A percentile compares a stretch with the other conserved stretches of the same genome.
phyloP scores from a whole-genome alignment of 2,329 filamentous ascomycete species.

The Exutisphaerella laricina region DNA sequence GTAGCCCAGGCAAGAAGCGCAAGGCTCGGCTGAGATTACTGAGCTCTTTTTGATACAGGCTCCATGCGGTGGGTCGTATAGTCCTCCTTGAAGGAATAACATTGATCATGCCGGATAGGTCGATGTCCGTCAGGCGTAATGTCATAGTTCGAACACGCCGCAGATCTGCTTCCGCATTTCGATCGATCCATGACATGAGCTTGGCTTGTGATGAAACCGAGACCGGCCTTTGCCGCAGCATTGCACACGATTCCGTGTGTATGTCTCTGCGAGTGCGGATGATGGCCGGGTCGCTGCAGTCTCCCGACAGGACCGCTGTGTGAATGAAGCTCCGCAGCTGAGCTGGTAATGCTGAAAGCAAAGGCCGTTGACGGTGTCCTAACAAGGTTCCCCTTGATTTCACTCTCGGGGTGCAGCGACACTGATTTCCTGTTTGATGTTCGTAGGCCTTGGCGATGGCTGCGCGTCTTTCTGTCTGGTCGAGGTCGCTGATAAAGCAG shows the following conservation, averaged over 20 bases:
- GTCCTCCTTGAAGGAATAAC: slow-evolving; percentile 2
- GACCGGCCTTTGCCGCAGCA: slow-evolving; percentile 21
- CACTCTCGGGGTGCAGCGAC: too few relatives aligned
- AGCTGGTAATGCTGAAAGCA: slow-evolving; percentile 15
- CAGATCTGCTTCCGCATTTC: slow-evolving; percentile 19
- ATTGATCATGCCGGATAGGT: slow-evolving; percentile 24
- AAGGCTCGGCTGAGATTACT: slow-evolving; percentile 21
- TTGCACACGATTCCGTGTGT: slow-evolving; percentile 23
- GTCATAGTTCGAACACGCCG: slow-evolving; percentile 20
- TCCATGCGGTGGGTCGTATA: slow-evolving; percentile 17
- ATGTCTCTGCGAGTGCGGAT: slow-evolving; percentile 19
- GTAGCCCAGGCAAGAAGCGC: slow-evolving; percentile 18
- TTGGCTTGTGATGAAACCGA: slow-evolving; percentile 25
- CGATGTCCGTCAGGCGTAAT: slow-evolving; percentile 26
- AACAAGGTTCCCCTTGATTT: too few relatives aligned
- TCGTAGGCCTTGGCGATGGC: neutral
- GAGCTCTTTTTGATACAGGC: slow-evolving; percentile 26
- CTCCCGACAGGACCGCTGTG: slow-evolving; percentile 5
- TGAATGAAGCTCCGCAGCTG: slow-evolving; percentile 16
- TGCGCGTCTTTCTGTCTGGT: neutral
- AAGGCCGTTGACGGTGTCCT: too few relatives aligned
- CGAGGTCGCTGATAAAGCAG: neutral
- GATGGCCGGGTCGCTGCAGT: slow-evolving; percentile 8
- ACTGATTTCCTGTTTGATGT: too few relatives aligned
- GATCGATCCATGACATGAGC: slow-evolving; percentile 26